These are phyloP conservation scores for Daldinia eschscholtzii DNA, from an alignment of 2,329 filamentous ascomycete genomes.

Conservation along the genomic window DNA sequence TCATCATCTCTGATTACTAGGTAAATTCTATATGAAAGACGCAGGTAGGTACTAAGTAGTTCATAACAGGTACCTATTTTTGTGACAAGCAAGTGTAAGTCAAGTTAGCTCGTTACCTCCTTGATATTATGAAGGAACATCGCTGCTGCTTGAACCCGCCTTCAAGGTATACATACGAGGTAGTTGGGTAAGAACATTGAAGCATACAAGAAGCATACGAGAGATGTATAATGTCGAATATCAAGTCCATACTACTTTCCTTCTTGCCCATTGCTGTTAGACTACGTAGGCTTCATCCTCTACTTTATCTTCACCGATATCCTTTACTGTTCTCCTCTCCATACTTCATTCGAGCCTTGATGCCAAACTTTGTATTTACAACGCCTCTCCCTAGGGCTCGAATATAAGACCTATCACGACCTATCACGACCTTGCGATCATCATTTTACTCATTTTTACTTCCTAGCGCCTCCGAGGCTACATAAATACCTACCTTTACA, in stretches of 20 bases:
- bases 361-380: conserved; percentile 1
- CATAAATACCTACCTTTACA: conserved; percentile 8
- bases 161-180: too few relatives aligned
- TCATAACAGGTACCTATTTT: too few relatives aligned
- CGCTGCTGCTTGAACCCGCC: background rate
- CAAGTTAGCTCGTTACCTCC: too few relatives aligned
- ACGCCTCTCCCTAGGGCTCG: conserved; percentile 14
- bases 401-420: conserved; percentile 24
- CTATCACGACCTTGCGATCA: conserved; percentile 16
- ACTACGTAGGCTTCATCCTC: background rate
- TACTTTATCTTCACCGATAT: background rate
- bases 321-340: background rate
- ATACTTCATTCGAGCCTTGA: conserved; percentile 6
- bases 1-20: too few relatives aligned
- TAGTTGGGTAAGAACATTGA: too few relatives aligned
- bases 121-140: too few relatives aligned
- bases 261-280: background rate
- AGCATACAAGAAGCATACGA: background rate
- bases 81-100: too few relatives aligned
- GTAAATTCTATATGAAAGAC: too few relatives aligned
- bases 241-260: background rate
- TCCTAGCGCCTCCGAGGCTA: conserved; percentile 2
- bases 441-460: background rate
- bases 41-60: too few relatives aligned
- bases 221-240: background rate